Conservation (phyloP, 805 yeast genomes). For the Kluyveromyces lactis region DNA sequence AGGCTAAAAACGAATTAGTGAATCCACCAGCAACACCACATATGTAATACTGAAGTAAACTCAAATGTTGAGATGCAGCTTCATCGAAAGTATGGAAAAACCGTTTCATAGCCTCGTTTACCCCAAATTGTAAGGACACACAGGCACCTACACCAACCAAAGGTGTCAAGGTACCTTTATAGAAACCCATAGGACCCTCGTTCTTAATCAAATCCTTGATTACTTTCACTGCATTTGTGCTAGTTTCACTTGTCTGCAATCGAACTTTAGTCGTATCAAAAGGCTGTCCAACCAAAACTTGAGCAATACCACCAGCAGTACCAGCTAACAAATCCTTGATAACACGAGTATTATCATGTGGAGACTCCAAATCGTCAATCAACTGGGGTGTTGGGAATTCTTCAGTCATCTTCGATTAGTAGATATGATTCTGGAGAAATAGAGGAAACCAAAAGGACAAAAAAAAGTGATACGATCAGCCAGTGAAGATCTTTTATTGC, state of each 20-base stretch:
- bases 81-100: slow-evolving; percentile 42
- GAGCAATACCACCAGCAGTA: slow-evolving; percentile 92
- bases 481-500: no score
- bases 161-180: slow-evolving; percentile 92
- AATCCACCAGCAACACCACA: slow-evolving; percentile 92
- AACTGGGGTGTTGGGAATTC: slow-evolving; percentile 26
- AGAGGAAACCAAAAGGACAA: no score
- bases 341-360: slow-evolving; percentile 32
- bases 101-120: slow-evolving; percentile 89
- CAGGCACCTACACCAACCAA: slow-evolving; percentile 96
- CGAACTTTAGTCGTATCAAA: slow-evolving; percentile 93
- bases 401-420: slow-evolving; percentile 23
- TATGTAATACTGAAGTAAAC: slow-evolving; percentile 59
- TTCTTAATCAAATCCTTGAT: slow-evolving; percentile 59
- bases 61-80: slow-evolving; percentile 32
- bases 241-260: slow-evolving; percentile 77
- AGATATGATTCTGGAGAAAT: no score
- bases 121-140: slow-evolving; percentile 92
- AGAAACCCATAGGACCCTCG: slow-evolving; percentile 83
- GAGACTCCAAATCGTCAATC: slow-evolving; percentile 24
- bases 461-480: no score
- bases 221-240: slow-evolving; percentile 65
- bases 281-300: slow-evolving; percentile 92
- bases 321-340: slow-evolving; percentile 82
- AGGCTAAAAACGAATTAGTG: slow-evolving; percentile 79